phyloP scores from a whole-genome alignment of 768 basidiomycete genomes.

The Tricholoma matsutake region DNA sequence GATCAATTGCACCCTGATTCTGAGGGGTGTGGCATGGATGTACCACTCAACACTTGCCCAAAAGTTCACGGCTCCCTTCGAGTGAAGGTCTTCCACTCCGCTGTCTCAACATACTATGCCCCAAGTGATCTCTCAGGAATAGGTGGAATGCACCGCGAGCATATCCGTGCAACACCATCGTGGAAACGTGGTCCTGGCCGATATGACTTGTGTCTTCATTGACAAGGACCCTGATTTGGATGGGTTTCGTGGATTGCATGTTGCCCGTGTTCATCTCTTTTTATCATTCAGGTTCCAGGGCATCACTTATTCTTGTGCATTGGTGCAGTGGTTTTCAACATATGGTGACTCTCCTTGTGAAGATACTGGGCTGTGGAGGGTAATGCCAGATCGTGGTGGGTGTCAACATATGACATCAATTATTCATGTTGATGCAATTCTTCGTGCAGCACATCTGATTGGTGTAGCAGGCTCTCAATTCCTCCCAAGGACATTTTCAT shows the following conservation, averaged over 20 bases:
- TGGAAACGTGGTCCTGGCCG: slow-evolving; percentile 22
- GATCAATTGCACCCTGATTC: slow-evolving; percentile 18
- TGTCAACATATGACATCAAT: slow-evolving; percentile 10
- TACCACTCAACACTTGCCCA: slow-evolving; percentile 17
- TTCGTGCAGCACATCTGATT: neutral
- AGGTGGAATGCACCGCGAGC: slow-evolving; percentile 19
- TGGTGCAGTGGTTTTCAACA: slow-evolving; percentile 18
- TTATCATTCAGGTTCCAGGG: slow-evolving; percentile 22
- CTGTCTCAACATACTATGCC: slow-evolving; percentile 23
- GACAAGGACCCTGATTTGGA: slow-evolving; percentile 12
- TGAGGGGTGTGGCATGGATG: neutral
- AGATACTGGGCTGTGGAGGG: slow-evolving; percentile 26
- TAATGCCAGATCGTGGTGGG: slow-evolving; percentile 22
- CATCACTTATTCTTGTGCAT: slow-evolving; percentile 20
- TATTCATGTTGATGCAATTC: slow-evolving; percentile 24
- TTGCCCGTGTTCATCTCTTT: slow-evolving; percentile 20
- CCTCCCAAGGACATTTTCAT: slow-evolving; percentile 12
- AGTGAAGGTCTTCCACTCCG: slow-evolving; percentile 23
- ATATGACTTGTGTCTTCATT: slow-evolving; percentile 28
- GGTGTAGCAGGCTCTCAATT: slow-evolving; percentile 16
- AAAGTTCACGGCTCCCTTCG: slow-evolving; percentile 11
- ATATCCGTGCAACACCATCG: slow-evolving; percentile 23
- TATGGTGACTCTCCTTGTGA: slow-evolving; percentile 7
- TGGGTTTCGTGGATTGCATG: slow-evolving; percentile 22
- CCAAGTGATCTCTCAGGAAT: slow-evolving; percentile 19